A percentile compares a stretch with the other conserved stretches of the same genome.
Evolutionary conservation across 495 filamentous ascomycete species (phyloP).

Genomic region (Penicillium herquei): DNA sequence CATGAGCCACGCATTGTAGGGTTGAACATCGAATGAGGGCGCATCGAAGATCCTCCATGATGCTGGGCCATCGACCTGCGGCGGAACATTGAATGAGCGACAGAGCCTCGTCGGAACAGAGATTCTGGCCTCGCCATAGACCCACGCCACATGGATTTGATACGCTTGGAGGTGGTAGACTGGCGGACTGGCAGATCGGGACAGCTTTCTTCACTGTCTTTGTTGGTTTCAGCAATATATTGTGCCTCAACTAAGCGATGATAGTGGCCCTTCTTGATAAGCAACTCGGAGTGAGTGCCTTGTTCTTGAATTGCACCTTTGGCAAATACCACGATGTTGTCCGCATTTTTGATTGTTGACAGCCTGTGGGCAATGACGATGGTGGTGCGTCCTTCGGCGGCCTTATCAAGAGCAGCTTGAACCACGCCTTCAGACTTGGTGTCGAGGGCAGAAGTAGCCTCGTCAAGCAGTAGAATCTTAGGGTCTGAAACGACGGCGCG

Average conservation of each 20-base stretch:
- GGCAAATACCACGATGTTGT: constrained; percentile 94
- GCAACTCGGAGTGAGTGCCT: constrained; percentile 72
- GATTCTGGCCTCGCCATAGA: constrained; percentile 6
- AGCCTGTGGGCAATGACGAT: constrained; percentile 95
- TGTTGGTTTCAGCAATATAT: constrained; percentile 66
- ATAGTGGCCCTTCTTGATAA: constrained; percentile 63
- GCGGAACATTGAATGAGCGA: not conserved
- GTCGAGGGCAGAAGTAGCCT: constrained; percentile 93
- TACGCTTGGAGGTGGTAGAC: not conserved
- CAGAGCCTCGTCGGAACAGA: constrained; percentile 1
- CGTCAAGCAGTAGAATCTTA: constrained; percentile 92
- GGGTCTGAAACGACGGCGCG: constrained; percentile 90
- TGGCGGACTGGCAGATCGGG: constrained; percentile 9
- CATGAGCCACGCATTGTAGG: constrained; percentile 2
- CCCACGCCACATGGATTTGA: constrained; percentile 25
- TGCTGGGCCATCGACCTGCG: not conserved
- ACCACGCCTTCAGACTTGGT: constrained; percentile 94
- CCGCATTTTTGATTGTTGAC: constrained; percentile 87
- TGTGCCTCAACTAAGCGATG: constrained; percentile 78
- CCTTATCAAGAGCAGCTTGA: constrained; percentile 86
- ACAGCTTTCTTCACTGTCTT: constrained; percentile 39
- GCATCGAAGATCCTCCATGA: not conserved
- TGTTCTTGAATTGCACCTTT: constrained; percentile 85
- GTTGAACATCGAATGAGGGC: not conserved
- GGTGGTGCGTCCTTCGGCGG: constrained; percentile 86